Percentiles rank a stretch among this genome's conserved stretches.
Evolutionary conservation across 2,329 filamentous ascomycete genomes (phyloP).

Genomic region (Chrysosphaeria jannelii): DNA sequence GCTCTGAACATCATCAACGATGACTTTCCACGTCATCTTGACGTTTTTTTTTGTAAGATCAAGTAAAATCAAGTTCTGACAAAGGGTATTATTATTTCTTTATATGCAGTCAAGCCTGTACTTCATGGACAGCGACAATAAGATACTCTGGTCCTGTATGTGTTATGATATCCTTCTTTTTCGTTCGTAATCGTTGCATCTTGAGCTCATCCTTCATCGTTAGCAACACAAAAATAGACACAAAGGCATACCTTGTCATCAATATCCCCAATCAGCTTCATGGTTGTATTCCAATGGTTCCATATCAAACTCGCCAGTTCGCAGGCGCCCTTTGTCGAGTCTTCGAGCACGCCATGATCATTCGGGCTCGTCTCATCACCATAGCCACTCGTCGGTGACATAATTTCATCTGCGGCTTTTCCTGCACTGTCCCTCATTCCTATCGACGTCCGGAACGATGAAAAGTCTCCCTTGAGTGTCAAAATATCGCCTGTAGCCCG

Average conservation of each 20-base stretch:
- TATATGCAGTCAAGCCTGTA: background rate
- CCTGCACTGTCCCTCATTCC: constrained; percentile 4
- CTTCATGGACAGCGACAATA: constrained; percentile 48
- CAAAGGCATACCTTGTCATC: constrained; percentile 27
- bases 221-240: background rate
- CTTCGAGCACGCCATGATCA: constrained; percentile 8
- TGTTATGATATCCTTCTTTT: constrained; percentile 60
- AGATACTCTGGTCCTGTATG: constrained; percentile 56
- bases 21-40: background rate
- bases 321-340: constrained; percentile 21
- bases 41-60: background rate
- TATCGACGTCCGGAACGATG: constrained; percentile 19
- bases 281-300: constrained; percentile 41
- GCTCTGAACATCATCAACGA: too few species aligned
- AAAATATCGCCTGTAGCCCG: constrained; percentile 42
- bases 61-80: too few species aligned
- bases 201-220: constrained; percentile 41
- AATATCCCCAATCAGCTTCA: constrained; percentile 37
- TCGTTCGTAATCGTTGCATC: constrained; percentile 47
- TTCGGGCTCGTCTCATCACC: constrained; percentile 10
- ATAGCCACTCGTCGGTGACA: constrained; percentile 1
- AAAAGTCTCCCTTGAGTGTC: constrained; percentile 39
- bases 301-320: constrained; percentile 50
- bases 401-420: background rate
- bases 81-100: background rate